Percentiles rank a stretch among this genome's conserved stretches.
phyloP scores from a whole-genome alignment of 1,284 basidiomycete species.

The Microbotryum intermedium region DNA sequence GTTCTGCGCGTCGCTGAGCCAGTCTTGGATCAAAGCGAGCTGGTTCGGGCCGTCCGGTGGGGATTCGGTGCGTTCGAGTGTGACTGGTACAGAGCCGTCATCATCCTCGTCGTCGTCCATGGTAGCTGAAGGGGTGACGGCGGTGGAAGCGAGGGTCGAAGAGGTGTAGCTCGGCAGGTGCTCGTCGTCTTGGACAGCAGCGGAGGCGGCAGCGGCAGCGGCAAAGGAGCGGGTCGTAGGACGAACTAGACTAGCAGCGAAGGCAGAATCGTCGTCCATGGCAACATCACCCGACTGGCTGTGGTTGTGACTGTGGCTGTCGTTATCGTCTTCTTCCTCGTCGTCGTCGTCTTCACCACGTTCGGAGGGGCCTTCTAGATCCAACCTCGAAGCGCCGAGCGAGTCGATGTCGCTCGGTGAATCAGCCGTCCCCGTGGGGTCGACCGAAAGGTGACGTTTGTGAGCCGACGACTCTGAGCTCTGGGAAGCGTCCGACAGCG shows the following conservation, averaged over 20 bases:
- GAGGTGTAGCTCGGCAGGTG: neutral
- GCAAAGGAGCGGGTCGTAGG: neutral
- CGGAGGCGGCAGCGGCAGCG: conserved; percentile 3
- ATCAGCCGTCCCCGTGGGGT: conserved; percentile 5
- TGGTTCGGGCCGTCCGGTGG: conserved; percentile 41
- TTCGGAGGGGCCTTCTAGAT: conserved; percentile 10
- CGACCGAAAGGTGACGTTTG: conserved; percentile 13
- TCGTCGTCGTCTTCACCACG: neutral
- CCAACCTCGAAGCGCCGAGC: conserved; percentile 23
- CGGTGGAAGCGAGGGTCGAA: neutral
- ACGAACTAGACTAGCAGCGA: neutral
- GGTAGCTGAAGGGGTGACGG: too few species aligned
- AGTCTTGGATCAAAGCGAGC: conserved; percentile 46
- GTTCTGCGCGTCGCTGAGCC: conserved; percentile 47
- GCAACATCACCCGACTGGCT: neutral
- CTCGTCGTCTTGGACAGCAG: neutral
- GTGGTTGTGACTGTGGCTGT: neutral
- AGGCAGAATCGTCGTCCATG: neutral
- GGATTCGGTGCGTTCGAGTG: neutral
- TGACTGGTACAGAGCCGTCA: too few species aligned
- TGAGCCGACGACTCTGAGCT: neutral
- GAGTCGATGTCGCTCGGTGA: conserved; percentile 17
- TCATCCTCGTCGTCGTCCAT: too few species aligned
- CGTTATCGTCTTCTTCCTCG: neutral
- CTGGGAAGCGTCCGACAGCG: neutral